Base-by-base conservation (phyloP, 768 basidiomycete genomes). In the Asterophora lycoperdoides region DNA sequence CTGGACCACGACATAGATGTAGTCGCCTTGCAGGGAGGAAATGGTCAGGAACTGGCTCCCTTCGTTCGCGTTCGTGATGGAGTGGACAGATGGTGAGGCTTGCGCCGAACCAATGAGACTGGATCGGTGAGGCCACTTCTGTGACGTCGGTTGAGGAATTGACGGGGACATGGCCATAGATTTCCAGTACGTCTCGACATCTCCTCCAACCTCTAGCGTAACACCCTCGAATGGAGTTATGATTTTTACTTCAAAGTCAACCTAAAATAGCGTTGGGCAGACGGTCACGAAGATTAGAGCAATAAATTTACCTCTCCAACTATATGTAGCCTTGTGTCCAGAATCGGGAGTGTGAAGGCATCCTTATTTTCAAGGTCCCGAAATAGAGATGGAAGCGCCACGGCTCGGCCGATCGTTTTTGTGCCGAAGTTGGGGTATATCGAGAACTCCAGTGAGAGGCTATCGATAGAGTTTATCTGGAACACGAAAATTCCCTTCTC, bases 141-240 rank as follows among this genome's bases (percentile, higher is more conserved):
- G 66, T 45, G 64, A 65, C 38, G 61, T 69, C 55, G 65, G 69
- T 55, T 62, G 67, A 10, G 62, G 63, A 29, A 73, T 63, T 11
- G 79, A 73, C 15, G 71, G 73, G 14, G 76, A 65, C 38, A 70
- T 68, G 26, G 72, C 73, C 15, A 85, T 81, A 2, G 93, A 94
- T 69, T 97, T 98, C 96, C 96, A 99, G 65, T 99, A 99, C 0
- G 95, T 99, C 70, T 98, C 94, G 23, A 98, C 80, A 44, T 89
- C 84, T 19, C 96, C 95, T 18, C 93, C 94, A 46, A 97, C 87
- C 68, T 94, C 91, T 10, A 98, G 76, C 49, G 92, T 92, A 41
- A 93, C 91, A 2, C 90, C 93, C 49, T 85, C 82, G 69, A 98
- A 98, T 1, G 93, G 88, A 8, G 83, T 86, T 53, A 95, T 82